A percentile compares a stretch with the other conserved stretches of the same genome.
phyloP scores from a whole-genome alignment of 495 filamentous ascomycete genomes.

The Neurospora tetrasperma region DNA sequence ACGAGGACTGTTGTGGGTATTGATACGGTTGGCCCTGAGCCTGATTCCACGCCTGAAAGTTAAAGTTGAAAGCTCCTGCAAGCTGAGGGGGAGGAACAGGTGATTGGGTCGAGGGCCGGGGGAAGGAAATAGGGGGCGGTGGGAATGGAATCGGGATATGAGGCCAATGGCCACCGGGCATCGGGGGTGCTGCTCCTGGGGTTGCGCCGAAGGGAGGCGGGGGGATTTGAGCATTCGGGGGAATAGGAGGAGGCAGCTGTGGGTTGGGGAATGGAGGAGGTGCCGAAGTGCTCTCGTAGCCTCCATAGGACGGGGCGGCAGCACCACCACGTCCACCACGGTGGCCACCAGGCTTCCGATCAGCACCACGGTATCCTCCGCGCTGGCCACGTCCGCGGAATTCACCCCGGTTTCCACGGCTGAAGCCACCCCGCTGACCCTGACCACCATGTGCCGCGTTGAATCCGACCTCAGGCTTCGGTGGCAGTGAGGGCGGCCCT shows the following conservation, averaged over 20 bases:
- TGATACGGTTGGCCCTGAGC: conserved; percentile 10
- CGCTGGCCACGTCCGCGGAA: conserved; percentile 35
- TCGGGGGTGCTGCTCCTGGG: not conserved
- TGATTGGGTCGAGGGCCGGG: conserved; percentile 4
- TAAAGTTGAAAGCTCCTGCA: conserved; percentile 9
- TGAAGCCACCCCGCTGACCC: conserved; percentile 19
- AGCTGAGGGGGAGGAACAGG: conserved; percentile 3
- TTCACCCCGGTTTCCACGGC: conserved; percentile 30
- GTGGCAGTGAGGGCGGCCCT: conserved; percentile 29
- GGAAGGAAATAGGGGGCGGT: conserved; percentile 7
- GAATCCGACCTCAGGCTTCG: conserved; percentile 11
- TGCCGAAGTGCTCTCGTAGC: conserved; percentile 1
- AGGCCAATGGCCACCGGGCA: conserved; percentile 8
- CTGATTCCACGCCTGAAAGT: conserved; percentile 13
- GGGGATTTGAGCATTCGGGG: conserved; percentile 9
- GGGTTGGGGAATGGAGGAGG: conserved; percentile 2
- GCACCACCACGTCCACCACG: conserved; percentile 3
- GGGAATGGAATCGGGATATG: not conserved
- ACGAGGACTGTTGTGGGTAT: conserved; percentile 3
- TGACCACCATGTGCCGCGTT: conserved; percentile 8
- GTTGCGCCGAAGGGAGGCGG: conserved; percentile 8
- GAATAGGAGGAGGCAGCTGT: conserved; percentile 1
- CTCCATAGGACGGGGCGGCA: conserved; percentile 2
- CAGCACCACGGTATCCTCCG: conserved; percentile 27
- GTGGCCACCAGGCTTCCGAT: conserved; percentile 21